Percentiles rank a stretch among this genome's conserved stretches.
phyloP scores from a whole-genome alignment of 2,329 filamentous ascomycete species.

The Cytospora paraplurivora region DNA sequence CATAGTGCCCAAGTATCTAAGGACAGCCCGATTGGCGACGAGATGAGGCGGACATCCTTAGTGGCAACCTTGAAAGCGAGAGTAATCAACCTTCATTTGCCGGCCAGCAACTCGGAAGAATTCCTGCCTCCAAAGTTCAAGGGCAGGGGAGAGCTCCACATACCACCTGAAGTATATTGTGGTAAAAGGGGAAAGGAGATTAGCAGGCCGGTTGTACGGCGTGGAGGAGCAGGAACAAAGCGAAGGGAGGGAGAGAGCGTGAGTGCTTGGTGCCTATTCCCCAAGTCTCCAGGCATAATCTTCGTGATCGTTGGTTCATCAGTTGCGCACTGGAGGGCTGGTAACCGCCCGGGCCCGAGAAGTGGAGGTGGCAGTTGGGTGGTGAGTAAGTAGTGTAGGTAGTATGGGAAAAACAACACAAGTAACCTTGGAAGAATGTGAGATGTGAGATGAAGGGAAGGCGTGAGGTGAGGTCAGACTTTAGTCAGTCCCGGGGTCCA shows the following conservation, averaged over 20 bases:
- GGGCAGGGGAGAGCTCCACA: neutral
- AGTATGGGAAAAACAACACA: too few species aligned
- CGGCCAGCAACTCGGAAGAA: neutral
- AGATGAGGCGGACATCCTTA: conserved; percentile 13
- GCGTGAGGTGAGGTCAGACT: neutral
- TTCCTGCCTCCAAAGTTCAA: neutral
- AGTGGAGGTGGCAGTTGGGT: too few species aligned
- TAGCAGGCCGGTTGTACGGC: too few species aligned
- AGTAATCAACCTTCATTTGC: neutral
- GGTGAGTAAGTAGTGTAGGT: neutral
- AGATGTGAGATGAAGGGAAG: neutral
- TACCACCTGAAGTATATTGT: neutral
- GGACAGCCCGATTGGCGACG: conserved; percentile 13
- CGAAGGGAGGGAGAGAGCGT: too few species aligned
- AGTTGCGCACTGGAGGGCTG: too few species aligned
- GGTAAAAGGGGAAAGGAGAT: too few species aligned
- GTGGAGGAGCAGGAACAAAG: too few species aligned
- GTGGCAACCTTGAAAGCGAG: neutral
- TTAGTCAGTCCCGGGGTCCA: neutral
- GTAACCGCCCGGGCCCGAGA: too few species aligned
- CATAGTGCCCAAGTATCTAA: neutral
- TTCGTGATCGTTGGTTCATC: too few species aligned
- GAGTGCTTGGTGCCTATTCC: too few species aligned
- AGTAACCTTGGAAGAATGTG: too few species aligned
- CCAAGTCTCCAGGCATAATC: too few species aligned